Evolutionary conservation across 139 green algal species (phyloP).

Genomic region (Chlorella sp.): DNA sequence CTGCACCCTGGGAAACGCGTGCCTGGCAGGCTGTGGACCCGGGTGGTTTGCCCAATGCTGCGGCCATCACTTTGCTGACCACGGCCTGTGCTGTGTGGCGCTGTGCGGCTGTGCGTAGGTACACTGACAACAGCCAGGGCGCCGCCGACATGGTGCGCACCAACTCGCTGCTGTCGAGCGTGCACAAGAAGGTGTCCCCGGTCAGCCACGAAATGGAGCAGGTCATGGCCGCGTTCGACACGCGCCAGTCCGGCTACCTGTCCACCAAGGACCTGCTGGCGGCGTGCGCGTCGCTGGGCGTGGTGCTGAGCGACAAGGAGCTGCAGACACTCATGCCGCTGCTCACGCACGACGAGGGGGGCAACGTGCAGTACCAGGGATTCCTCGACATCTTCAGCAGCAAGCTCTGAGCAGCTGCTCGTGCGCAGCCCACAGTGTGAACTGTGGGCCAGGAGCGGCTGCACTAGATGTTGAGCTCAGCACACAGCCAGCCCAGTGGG

Average conservation of each 20-base stretch:
- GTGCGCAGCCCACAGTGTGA: too few relatives aligned
- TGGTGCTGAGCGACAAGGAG: conserved; percentile 51
- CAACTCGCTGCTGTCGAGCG: conserved; percentile 18
- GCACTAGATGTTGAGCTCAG: too few relatives aligned
- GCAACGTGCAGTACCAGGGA: conserved; percentile 23
- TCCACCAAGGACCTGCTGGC: conserved; percentile 32
- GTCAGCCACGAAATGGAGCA: conserved; percentile 23
- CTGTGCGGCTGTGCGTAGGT: too few relatives aligned
- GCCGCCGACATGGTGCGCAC: conserved; percentile 14
- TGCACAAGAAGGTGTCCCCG: conserved; percentile 32
- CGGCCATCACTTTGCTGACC: too few relatives aligned
- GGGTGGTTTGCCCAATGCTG: too few relatives aligned
- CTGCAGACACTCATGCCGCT: conserved; percentile 28
- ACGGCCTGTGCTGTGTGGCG: too few relatives aligned
- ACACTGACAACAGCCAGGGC: conserved; percentile 26
- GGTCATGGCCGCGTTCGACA: conserved; percentile 21
- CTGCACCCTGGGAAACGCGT: too few relatives aligned
- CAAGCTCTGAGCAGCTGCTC: too few relatives aligned
- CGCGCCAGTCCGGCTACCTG: conserved; percentile 16
- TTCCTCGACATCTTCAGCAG: conserved; percentile 24
- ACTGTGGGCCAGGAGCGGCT: too few relatives aligned
- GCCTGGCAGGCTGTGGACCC: too few relatives aligned
- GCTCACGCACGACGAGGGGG: conserved; percentile 21
- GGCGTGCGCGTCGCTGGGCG: conserved; percentile 46
- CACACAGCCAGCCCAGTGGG: too few relatives aligned